Base-by-base conservation (phyloP, 192 early-diverging fungal genomes). In the Gamsiella multidivaricata region DNA sequence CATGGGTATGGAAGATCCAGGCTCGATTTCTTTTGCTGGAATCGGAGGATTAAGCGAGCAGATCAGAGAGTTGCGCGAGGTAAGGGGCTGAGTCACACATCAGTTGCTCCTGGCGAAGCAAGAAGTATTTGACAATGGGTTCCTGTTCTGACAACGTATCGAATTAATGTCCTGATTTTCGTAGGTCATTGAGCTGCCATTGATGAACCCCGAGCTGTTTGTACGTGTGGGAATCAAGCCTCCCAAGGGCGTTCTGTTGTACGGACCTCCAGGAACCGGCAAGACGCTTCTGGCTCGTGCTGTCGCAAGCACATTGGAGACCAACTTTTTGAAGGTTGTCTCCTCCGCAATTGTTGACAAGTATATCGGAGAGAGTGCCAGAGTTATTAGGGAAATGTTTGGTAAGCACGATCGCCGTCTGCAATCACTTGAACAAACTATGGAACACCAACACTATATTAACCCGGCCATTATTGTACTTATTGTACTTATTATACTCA, bases 271-370 rank as follows among this genome's bases (percentile, higher is more conserved):
- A 5, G 97, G 97, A 54, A 99, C 98, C 0, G 98, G 98, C 22
- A 99, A 99, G 81, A 99, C 98, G 2, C 84, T 99, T 31, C 74
- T 99, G 63, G 98, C 98, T 11, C 89, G 97, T 74, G 98, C 98
- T 1, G 98, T 99, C 3, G 98, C 98, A 6, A 93, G 92, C 61
- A 98, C 97, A 6, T 81, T 99, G 17, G 96, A 99, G 73, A 97
- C 96, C 68, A 98, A 98, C 73, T 99, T 99, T 78, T 85, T 99
- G 46, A 99, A 99, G 79, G 96, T 99, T 2, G 98, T 98, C 0
- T 96, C 96, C 26, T 94, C 93, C 78, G 98, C 98, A 11, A 99
- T 99, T 82, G 97, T 99, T 4, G 98, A 99, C 88, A 99, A 99
- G 85, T 99, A 97, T 78, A 99, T 99, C 85, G 98, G 98, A 61